Evolutionary conservation across 2,329 filamentous ascomycete genomes (phyloP), one percentile per base, ranked within the genome.

Genomic region (Pestalotiopsis sp.): DNA sequence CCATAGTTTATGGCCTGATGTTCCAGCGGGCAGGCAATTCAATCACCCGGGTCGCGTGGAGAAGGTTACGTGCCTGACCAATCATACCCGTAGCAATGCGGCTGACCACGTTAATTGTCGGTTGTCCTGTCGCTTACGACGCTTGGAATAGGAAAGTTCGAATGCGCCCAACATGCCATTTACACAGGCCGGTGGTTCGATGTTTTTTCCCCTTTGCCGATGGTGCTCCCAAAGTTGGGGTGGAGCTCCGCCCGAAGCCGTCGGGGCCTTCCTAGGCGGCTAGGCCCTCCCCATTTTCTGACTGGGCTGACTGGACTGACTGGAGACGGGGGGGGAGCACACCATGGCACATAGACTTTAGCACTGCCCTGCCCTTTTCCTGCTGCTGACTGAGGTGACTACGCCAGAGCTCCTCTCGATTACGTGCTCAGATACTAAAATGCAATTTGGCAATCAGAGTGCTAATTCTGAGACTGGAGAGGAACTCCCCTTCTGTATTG

Each of bases 81-180:
- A 64, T 64, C 17, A 49, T 7, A 27, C 20, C 14, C 17, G 36
- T 14, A 13, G 6, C n/a, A 64, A 49, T 20, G n/a, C 36, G 45
- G 61, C n/a, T 64, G 45, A 64, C 39, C 5, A 17, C 27, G 9
- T 27, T 27, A 41, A 17, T 49, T 25, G n/a, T 27, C 25, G n/a
- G n/a, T 20, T 17, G 13, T 49, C n/a, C 17, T 12, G 59, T 62
- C 59, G 59, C 59, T 39, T 41, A 12, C 59, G 27, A 62, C 59
- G 59, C 59, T 39, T 62, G 59, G 36, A 62, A 38, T 62, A 62
- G 59, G 59, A 36, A 62, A 62, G 59, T 62, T 62, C 59, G 17
- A 52, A 62, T 62, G 59, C 61, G 39, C 4, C 61, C n/a, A 64
- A 64, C 38, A 64, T n/a, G 61, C 38, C 61, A 64, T 64, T 39